Base-by-base conservation (phyloP, 1,284 basidiomycete genomes). In the Entoloma clypeatum region DNA sequence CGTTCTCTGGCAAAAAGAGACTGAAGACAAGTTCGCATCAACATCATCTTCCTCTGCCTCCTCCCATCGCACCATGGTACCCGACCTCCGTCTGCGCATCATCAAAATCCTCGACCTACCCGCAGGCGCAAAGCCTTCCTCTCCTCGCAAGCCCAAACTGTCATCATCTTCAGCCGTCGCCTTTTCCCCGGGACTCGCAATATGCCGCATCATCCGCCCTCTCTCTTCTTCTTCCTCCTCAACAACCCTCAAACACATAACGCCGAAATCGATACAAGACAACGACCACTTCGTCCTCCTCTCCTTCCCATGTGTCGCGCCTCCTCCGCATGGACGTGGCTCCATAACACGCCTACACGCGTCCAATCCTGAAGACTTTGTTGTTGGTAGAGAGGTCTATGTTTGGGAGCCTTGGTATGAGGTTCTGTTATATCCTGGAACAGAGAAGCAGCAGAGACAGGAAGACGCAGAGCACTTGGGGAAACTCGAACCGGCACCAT, bases 1-100 rank as follows among this genome's bases (percentile, higher is more conserved):
- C 1, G 48, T 57, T 4, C 58, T 74, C 9, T 74, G 71, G 71
- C 60, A 65, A 36, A 64, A 60, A 38, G 68, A 71, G 36, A 55
- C 57, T 18, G 59, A 62, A 34, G 45, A 46, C 26, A 26, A 28
- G 18, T 43, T 49, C 32, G 36, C 42, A 6, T n/a, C n/a, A n/a
- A n/a, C n/a, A n/a, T n/a, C n/a, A n/a, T n/a, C n/a, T n/a, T n/a
- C n/a, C n/a, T 41, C 45, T 10, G 43, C 48, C 18, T 39, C 47
- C 18, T 36, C 45, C 11, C 41, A 31, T 24, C 39, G 39, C n/a
- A n/a, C n/a, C 10, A 21, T 53, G 14, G 53, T 36, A 6, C 47
- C 59, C 14, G 58, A 61, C 40, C 41, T 61, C 13, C 55, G 54
- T n/a, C 33, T 62, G 10, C 46, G 38, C 26, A 56, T 63, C 17